phyloP scores from a whole-genome alignment of 257 asterid species.

The Capsicum chinense region DNA sequence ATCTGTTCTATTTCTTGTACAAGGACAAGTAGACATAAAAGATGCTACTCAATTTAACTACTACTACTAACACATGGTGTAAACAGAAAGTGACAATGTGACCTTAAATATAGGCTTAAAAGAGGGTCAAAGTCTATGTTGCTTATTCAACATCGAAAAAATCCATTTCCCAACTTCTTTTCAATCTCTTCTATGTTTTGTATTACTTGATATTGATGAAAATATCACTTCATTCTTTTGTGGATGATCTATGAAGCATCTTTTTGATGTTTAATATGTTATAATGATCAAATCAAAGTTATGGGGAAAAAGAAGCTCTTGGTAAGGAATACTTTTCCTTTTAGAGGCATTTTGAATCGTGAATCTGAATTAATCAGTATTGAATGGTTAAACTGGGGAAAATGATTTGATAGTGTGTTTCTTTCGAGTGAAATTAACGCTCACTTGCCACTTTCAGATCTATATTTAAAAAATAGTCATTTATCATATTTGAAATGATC shows the following conservation, averaged over 20 bases:
- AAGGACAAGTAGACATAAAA: slow-evolving; percentile 8
- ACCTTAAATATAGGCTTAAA: not conserved
- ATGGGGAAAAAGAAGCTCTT: not conserved
- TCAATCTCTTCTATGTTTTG: slow-evolving; percentile 14
- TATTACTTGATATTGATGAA: not conserved
- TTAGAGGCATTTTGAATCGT: not conserved
- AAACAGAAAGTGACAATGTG: slow-evolving; percentile 23
- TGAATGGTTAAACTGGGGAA: not conserved
- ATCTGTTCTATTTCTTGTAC: not conserved
- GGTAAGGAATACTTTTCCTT: not conserved
- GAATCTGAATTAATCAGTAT: not conserved
- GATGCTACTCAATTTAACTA: slow-evolving; percentile 8
- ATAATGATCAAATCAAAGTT: not conserved
- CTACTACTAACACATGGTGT: not conserved
- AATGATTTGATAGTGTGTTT: not conserved
- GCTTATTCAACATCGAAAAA: not conserved
- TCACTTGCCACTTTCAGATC: too few species aligned
- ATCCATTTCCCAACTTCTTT: slow-evolving; percentile 13
- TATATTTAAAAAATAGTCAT: not conserved
- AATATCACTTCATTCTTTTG: not conserved
- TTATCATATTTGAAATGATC: too few species aligned
- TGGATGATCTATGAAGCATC: not conserved
- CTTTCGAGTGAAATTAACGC: not conserved
- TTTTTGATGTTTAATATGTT: not conserved
- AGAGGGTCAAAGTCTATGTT: slow-evolving; percentile 8